Evolutionary conservation across 2,329 filamentous ascomycete species (phyloP).

Genomic region (Cyphellophora attinorum): DNA sequence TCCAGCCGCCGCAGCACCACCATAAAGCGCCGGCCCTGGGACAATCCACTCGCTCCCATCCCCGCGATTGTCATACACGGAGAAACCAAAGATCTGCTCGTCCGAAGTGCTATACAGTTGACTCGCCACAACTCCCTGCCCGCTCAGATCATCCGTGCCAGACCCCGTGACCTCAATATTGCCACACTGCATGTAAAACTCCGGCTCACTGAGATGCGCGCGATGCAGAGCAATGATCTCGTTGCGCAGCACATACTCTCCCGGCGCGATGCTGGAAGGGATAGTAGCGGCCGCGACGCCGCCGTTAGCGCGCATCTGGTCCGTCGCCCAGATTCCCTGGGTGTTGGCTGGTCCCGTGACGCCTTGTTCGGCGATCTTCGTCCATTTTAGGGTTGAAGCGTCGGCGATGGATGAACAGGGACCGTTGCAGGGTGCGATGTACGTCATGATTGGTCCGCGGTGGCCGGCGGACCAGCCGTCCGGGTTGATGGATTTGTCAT

Average conservation of each 20-base stretch:
- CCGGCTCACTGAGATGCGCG: constrained; percentile 35
- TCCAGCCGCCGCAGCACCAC: background rate
- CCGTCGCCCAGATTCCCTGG: constrained; percentile 46
- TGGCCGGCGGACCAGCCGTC: constrained; percentile 53
- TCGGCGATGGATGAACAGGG: constrained; percentile 47
- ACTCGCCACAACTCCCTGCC: constrained; percentile 5
- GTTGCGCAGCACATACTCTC: constrained; percentile 46
- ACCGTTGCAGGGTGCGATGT: constrained; percentile 52
- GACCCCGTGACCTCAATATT: constrained; percentile 51
- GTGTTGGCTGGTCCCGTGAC: constrained; percentile 33
- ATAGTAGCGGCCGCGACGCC: constrained; percentile 41
- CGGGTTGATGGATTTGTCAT: background rate
- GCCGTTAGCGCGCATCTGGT: constrained; percentile 43
- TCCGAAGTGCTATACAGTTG: background rate
- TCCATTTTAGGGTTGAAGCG: constrained; percentile 46
- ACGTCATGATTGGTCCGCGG: constrained; percentile 55
- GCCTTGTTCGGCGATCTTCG: constrained; percentile 54
- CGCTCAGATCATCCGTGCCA: constrained; percentile 37
- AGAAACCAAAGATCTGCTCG: background rate
- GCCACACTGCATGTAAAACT: constrained; percentile 50
- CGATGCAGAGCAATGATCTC: constrained; percentile 48
- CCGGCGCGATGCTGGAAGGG: constrained; percentile 35
- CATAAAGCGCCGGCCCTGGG: background rate
- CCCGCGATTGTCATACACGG: background rate
- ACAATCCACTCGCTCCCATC: background rate